Evolutionary conservation across 2,329 filamentous ascomycete genomes (phyloP).

Genomic region (Magnaporthales sp.): DNA sequence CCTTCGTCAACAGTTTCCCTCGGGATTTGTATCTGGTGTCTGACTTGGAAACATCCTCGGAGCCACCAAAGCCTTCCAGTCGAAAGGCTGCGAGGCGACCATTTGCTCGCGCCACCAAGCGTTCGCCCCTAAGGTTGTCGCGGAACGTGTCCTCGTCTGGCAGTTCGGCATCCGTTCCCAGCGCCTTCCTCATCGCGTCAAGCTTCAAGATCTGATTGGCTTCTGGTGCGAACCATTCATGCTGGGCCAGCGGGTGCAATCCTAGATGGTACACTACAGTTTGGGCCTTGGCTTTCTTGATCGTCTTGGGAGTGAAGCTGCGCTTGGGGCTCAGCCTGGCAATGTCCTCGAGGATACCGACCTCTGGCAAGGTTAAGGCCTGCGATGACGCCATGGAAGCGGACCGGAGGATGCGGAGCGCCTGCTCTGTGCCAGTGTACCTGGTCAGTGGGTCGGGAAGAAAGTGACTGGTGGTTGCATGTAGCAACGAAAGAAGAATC

Average conservation of each 20-base stretch:
- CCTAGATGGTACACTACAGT: background rate
- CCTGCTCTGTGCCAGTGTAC: conserved; percentile 45
- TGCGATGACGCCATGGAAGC: conserved; percentile 28
- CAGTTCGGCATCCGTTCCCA: background rate
- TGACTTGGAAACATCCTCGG: background rate
- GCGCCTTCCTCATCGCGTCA: background rate
- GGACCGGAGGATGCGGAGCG: conserved; percentile 37
- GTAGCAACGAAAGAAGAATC: conserved; percentile 40
- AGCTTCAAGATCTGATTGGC: background rate
- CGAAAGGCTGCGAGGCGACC: background rate
- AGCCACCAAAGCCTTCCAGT: background rate
- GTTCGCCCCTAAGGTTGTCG: background rate
- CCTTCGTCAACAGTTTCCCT: background rate
- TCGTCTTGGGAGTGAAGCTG: background rate
- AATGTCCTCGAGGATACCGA: background rate
- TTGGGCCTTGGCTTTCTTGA: background rate
- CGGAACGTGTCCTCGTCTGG: background rate
- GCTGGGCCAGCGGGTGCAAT: background rate
- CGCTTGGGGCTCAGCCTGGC: background rate
- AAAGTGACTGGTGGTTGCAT: conserved; percentile 44
- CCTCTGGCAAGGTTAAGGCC: background rate
- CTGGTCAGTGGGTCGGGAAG: conserved; percentile 38
- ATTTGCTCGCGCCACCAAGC: background rate
- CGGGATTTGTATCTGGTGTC: background rate
- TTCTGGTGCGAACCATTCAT: background rate